These are phyloP conservation scores for Adansonia grandidieri DNA, from an alignment of 441 rosid genomes.

Conservation along the genomic window DNA sequence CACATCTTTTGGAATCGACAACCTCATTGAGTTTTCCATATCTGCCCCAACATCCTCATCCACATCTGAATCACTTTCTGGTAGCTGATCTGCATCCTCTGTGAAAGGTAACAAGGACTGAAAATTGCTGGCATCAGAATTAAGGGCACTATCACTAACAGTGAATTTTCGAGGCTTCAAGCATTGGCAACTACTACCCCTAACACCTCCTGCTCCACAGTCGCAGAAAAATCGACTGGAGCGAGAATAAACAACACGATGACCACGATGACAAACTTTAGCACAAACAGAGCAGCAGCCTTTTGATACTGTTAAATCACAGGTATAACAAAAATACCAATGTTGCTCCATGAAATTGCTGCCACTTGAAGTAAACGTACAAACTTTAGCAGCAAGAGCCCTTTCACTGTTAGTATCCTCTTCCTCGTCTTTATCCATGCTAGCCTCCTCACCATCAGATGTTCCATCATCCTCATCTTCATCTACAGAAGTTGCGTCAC, in stretches of 20 bases:
- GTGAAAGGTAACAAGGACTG: slow-evolving; percentile 83
- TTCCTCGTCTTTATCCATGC: slow-evolving; percentile 99
- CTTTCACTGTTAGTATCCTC: slow-evolving; percentile 94
- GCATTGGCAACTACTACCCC: slow-evolving; percentile 99
- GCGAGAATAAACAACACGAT: slow-evolving; percentile 99
- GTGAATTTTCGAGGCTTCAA: slow-evolving; percentile 96
- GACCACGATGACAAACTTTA: slow-evolving; percentile 99
- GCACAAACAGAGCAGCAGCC: slow-evolving; percentile 99
- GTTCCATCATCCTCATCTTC: slow-evolving; percentile 99
- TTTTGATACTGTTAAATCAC: slow-evolving; percentile 97
- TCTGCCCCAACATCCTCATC: slow-evolving; percentile 77
- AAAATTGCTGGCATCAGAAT: slow-evolving; percentile 63
- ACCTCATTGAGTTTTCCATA: slow-evolving; percentile 59
- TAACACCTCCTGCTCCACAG: slow-evolving; percentile 99
- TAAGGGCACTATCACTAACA: slow-evolving; percentile 64
- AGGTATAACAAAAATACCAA: slow-evolving; percentile 99
- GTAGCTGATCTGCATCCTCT: slow-evolving; percentile 89
- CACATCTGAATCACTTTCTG: slow-evolving; percentile 93
- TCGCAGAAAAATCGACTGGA: slow-evolving; percentile 99
- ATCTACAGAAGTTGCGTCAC: slow-evolving; percentile 98
- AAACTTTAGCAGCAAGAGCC: slow-evolving; percentile 94
- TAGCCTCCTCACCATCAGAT: slow-evolving; percentile 99
- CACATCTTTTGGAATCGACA: slow-evolving; percentile 77
- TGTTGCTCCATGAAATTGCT: slow-evolving; percentile 99
- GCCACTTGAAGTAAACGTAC: slow-evolving; percentile 99